Conservation (phyloP, 345 rosid genomes). For the Aegle marmelos region DNA sequence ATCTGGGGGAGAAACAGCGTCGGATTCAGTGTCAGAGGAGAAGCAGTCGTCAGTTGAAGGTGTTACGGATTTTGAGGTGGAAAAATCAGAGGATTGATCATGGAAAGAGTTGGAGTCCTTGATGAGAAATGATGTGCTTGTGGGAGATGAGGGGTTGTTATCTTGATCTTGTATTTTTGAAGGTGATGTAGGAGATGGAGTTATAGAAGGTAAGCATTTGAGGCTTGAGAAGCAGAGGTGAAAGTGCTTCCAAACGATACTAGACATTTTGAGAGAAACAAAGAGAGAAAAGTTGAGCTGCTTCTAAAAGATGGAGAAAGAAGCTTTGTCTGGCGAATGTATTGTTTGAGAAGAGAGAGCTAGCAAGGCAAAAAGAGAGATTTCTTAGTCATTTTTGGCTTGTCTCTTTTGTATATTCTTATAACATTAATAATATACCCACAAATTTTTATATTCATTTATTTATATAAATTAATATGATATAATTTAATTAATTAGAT, state of each 20-base stretch:
- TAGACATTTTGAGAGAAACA: constrained; percentile 43
- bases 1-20: constrained; percentile 38
- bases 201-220: constrained; percentile 31
- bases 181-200: constrained; percentile 27
- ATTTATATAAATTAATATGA: no score
- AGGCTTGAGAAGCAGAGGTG: constrained; percentile 52
- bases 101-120: constrained; percentile 6
- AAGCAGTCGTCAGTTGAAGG: constrained; percentile 31
- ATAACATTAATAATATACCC: no score
- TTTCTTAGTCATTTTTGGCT: not conserved
- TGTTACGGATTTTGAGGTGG: constrained; percentile 31
- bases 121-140: not conserved
- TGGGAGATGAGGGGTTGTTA: not conserved
- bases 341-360: not conserved
- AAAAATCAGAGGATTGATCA: constrained; percentile 11
- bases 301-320: not conserved
- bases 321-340: not conserved
- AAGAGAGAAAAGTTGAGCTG: not conserved
- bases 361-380: not conserved
- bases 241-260: constrained; percentile 59
- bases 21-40: constrained; percentile 29
- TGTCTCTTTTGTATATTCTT: not conserved
- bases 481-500: no score
- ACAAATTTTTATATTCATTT: no score
- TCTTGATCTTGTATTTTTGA: constrained; percentile 18